These are phyloP conservation scores for Magnolia officinalis DNA, from an alignment of 164 flowering plant species.

Conservation along the genomic window DNA sequence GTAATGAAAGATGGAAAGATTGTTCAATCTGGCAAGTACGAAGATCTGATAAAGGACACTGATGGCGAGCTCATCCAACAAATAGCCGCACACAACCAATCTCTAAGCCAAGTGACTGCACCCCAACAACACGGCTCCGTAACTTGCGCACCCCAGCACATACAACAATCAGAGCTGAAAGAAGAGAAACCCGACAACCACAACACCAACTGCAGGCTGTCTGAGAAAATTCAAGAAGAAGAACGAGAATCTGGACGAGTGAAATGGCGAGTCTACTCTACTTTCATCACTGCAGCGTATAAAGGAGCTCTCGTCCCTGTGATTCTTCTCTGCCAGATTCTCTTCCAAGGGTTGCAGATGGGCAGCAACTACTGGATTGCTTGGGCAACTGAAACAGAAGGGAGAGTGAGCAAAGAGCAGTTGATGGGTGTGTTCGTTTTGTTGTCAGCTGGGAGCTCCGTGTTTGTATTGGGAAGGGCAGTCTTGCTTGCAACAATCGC, in stretches of 20 bases:
- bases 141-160: slow-evolving; percentile 12
- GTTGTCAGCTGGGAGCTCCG: slow-evolving; percentile 74
- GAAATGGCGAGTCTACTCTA: slow-evolving; percentile 63
- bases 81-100: slow-evolving; percentile 53
- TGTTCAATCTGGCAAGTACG: slow-evolving; percentile 66
- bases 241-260: slow-evolving; percentile 65
- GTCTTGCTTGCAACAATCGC: slow-evolving; percentile 65
- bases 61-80: slow-evolving; percentile 57
- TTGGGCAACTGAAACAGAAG: slow-evolving; percentile 65
- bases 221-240: slow-evolving; percentile 37
- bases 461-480: slow-evolving; percentile 72
- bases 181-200: slow-evolving; percentile 34
- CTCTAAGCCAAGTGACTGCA: slow-evolving; percentile 49
- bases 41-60: slow-evolving; percentile 47
- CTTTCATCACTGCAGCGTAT: slow-evolving; percentile 63
- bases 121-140: slow-evolving; percentile 14
- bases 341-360: slow-evolving; percentile 76
- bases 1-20: slow-evolving; percentile 77
- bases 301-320: slow-evolving; percentile 83
- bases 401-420: slow-evolving; percentile 34
- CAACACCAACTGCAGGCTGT: slow-evolving; percentile 5
- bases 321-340: slow-evolving; percentile 62
- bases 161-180: slow-evolving; percentile 30
- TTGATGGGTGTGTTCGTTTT: slow-evolving; percentile 50
- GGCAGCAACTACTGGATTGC: slow-evolving; percentile 90